Evolutionary conservation across 1,284 basidiomycete genomes (phyloP), one percentile per base, ranked within the genome.

Genomic region (Pulveroboletus sp.): DNA sequence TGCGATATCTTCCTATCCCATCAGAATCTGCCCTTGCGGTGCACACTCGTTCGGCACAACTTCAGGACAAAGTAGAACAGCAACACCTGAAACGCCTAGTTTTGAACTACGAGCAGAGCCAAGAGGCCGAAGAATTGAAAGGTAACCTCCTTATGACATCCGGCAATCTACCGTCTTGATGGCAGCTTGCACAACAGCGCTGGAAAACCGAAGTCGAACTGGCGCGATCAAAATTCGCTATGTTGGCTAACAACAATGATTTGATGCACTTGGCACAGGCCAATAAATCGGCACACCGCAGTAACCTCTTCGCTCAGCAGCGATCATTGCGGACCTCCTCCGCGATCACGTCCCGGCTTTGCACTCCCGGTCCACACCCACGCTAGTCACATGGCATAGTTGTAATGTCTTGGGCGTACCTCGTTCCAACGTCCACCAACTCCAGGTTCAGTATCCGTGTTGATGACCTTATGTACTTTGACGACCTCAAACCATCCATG

Each of bases 1-100:
- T 84, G 38, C 91, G 89, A 29, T 86, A 92, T 65, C 81, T 98
- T 52, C 89, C 92, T 48, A 87, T 98, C 43, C 96, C 96, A 4
- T 77, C 90, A 6, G 89, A 87, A 66, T 94, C 95, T 18, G 81
- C 92, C 2, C 80, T 98, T 35, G 96, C 95, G 4, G 80, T 93
- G 49, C 93, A 97, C 64, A 95, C 94, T 2, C 86, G 90, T 33
- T 85, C 89, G 8, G 91, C 96, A 51, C 95, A 97, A 69, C 78
- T 92, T 61, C 92, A 94, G 68, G 93, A 95, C 74, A 92, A 89
- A 73, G 92, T 92, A 11, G 96, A 98, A 72, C 95, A 97, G 65
- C 93, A 98, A 72, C 92, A 97, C 60, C 77, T 98, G 63, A 98
- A 98, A 77, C 85, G 87, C 20, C 80, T 98, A n/a, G 96, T 96